Evolutionary conservation across 495 filamentous ascomycete genomes (phyloP).

Genomic region (Xylaria acuta): DNA sequence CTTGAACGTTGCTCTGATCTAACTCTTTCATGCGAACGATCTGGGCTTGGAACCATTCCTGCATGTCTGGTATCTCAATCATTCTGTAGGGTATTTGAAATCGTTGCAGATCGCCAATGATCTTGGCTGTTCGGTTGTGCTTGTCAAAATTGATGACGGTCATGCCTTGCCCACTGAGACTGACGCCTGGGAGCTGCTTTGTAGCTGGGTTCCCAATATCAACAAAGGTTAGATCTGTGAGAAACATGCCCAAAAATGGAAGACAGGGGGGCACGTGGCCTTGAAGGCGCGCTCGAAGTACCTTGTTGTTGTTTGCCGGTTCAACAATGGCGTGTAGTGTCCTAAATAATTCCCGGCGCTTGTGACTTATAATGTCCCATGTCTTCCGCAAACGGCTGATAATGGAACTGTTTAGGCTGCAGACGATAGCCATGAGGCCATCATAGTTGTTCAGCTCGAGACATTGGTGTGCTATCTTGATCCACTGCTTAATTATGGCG

Average conservation of each 20-base stretch:
- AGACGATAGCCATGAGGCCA: conserved; percentile 94
- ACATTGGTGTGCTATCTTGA: conserved; percentile 90
- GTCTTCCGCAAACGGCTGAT: conserved; percentile 90
- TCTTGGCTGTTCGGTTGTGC: conserved; percentile 89
- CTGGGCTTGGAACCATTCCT: conserved; percentile 90
- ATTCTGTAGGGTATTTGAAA: conserved; percentile 97
- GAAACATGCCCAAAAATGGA: conserved; percentile 95
- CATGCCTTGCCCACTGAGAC: conserved; percentile 61
- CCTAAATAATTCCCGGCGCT: conserved; percentile 81
- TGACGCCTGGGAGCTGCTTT: conserved; percentile 63
- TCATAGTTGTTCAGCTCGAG: conserved; percentile 95
- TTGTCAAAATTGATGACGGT: conserved; percentile 98
- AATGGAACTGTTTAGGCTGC: conserved; percentile 87
- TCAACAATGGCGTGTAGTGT: conserved; percentile 82
- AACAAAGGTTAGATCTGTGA: conserved; percentile 86
- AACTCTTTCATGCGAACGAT: conserved; percentile 79
- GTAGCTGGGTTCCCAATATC: conserved; percentile 91
- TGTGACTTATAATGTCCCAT: conserved; percentile 88
- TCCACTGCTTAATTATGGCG: conserved; percentile 94
- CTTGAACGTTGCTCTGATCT: conserved; percentile 80
- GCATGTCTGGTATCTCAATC: conserved; percentile 83
- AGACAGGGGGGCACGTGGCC: conserved; percentile 90
- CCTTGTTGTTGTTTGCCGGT: conserved; percentile 86
- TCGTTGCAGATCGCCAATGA: conserved; percentile 93
- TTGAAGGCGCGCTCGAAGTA: conserved; percentile 86